Base-by-base conservation (phyloP, 2,329 filamentous ascomycete species). In the Pseudocercospora musae region DNA sequence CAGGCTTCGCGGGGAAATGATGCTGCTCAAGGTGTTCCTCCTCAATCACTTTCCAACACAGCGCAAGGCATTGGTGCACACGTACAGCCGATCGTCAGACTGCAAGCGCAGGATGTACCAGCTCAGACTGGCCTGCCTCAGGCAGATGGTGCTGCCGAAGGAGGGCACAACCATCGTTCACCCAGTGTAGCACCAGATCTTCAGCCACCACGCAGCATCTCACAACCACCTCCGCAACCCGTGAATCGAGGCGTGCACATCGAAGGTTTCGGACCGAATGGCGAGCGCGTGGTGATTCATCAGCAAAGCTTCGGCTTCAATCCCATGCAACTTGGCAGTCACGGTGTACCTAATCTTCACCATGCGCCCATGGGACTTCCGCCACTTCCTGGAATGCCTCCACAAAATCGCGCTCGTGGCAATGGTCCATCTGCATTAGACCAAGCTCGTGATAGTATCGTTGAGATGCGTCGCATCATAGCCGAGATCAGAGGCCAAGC, bases 391-490 rank as follows among this genome's bases (percentile, higher is more conserved):
- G 55, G 50, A 11, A 40, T 58, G 25, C 56, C 44, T 20, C 31
- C 18, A n/a, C 58, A 52, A 50, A 25, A 31, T 33, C 44, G 27
- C 18, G 59, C 54, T 21, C 62, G 48, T 15, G 49, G 56, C 27
- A 53, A 57, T 29, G 67, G 64, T 10, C 66, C 66, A 1, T 71
- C 70, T 23, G 70, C 72, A 13, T 61, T 74, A 10, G 72, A 74
- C 49, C 66, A 68, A 56, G 73, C 72, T 11, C 67, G 72, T 11
- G 67, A 73, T 9, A 73, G 73, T 46, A 62, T 74, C 21, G 62
- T 66, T 4, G 70, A 74, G 57, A 73, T 74, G 70, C 66, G 66
- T 7, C 69, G 70, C 20, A 67, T 74, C 62, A 63, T 74, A 11
- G 67, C 67, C n/a, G 68, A 72, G 33, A 65, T 74, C 52, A 66